phyloP scores from a whole-genome alignment of 208 protist species.

The Leishmania braziliensis region DNA sequence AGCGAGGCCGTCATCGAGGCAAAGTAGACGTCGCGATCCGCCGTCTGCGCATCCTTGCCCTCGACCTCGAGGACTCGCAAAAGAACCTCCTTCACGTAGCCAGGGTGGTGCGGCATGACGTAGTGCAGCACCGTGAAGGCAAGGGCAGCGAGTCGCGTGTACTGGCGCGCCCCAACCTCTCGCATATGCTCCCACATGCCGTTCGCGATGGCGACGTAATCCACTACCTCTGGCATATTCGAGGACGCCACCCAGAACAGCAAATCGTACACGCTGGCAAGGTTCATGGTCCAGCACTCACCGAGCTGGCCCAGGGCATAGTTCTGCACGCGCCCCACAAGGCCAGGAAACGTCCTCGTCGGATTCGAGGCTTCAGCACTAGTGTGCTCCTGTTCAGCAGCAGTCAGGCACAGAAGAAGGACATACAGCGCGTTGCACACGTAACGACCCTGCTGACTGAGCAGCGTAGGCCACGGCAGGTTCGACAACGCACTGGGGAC shows the following conservation, averaged over 20 bases:
- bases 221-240: conserved; percentile 27
- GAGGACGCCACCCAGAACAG: conserved; percentile 57
- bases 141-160: conserved; percentile 55
- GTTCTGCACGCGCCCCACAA: conserved; percentile 40
- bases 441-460: conserved; percentile 63
- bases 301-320: conserved; percentile 70
- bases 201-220: conserved; percentile 40
- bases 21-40: conserved; percentile 74
- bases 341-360: background rate
- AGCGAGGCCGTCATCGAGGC: conserved; percentile 57
- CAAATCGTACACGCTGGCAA: conserved; percentile 75
- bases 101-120: conserved; percentile 39
- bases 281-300: conserved; percentile 74
- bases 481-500: conserved; percentile 43
- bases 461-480: conserved; percentile 53
- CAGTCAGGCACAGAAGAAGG: conserved; percentile 25
- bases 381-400: background rate
- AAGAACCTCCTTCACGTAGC: conserved; percentile 42
- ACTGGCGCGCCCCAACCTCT: conserved; percentile 70
- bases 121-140: conserved; percentile 62
- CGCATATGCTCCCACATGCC: conserved; percentile 66
- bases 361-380: background rate
- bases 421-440: conserved; percentile 66
- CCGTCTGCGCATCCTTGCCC: conserved; percentile 45
- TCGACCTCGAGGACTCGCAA: conserved; percentile 32